A percentile compares a stretch with the other conserved stretches of the same genome.
Conservation (phyloP, 257 asterid species). For the Plantago elongata region DNA sequence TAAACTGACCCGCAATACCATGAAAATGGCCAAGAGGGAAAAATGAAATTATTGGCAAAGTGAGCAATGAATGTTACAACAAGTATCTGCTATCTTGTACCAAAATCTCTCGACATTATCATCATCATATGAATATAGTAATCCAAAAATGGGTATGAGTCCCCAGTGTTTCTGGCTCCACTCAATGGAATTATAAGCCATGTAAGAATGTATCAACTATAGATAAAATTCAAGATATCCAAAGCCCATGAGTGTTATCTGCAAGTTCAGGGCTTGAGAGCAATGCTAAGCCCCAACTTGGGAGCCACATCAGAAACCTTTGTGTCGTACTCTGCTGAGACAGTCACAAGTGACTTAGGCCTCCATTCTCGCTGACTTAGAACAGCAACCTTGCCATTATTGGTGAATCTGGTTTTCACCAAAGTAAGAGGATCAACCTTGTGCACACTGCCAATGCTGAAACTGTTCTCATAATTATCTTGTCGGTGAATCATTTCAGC, state of each 20-base stretch:
- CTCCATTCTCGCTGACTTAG: constrained; percentile 79
- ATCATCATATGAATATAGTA: constrained; percentile 27
- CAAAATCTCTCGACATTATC: constrained; percentile 24
- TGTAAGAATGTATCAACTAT: constrained; percentile 13
- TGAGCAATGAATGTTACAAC: constrained; percentile 25
- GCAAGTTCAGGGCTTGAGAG: constrained; percentile 62
- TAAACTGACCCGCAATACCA: too few relatives aligned
- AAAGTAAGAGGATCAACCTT: constrained; percentile 49
- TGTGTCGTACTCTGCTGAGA: constrained; percentile 77
- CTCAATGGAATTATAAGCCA: constrained; percentile 24
- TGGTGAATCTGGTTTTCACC: constrained; percentile 66
- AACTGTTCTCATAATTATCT: constrained; percentile 50
- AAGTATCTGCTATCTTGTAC: neutral
- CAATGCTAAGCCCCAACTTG: constrained; percentile 62
- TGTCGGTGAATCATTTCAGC: constrained; percentile 77
- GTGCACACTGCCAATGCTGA: constrained; percentile 66
- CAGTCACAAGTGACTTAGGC: constrained; percentile 63
- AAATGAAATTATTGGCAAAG: too few relatives aligned
- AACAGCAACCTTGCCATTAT: constrained; percentile 60
- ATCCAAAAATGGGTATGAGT: constrained; percentile 25
- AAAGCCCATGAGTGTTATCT: constrained; percentile 17
- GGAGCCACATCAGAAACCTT: constrained; percentile 46
- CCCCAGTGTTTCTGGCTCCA: constrained; percentile 15
- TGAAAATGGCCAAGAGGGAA: too few relatives aligned
- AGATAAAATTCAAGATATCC: constrained; percentile 20